Base-by-base conservation (phyloP, 2,329 filamentous ascomycete genomes). In the Trichoderma sp. region DNA sequence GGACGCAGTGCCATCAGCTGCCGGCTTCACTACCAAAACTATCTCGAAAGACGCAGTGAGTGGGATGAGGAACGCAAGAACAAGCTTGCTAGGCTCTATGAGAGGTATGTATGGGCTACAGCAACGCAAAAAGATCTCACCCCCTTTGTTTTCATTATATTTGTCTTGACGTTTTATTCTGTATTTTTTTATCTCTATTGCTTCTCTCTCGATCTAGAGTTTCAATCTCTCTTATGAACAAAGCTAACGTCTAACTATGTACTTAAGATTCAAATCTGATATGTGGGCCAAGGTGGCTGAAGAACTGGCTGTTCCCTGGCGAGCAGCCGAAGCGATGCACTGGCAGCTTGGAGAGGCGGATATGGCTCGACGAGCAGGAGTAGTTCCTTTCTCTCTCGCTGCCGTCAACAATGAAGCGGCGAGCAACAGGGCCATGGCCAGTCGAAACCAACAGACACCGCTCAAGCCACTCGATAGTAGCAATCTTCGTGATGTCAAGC, bases 41-140 rank as follows among this genome's bases (percentile, higher is more conserved):
- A 98, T 78, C 88, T 97, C 65, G 96, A 99, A 80, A 88, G 94
- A 76, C 87, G 94, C 69, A 94, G 92, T 75, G 93, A 97, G 78
- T 98, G 95, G 94, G 94, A 97, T 76, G 96, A 98, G 77, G 95
- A 98, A 80, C 92, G 93, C 78, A 98, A 97, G 83, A 97, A 97
- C 82, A 97, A 97, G 83, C 89, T 98, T 62, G 95, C 95, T 47
- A 88, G 94, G 75, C 86, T 98, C 55, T 98, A 98, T 79, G 94
- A 97, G 83, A 92, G 96, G 95, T 97, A 87, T 75, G 87, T 66
- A 19, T 40, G 52, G 6, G 5, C n/a, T 49, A 24, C 11, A 43
- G 29, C 19, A n/a, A 29, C 29, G 33, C 24, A 40, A 40, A 47
- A 47, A 16, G 6, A 43, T 5, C 19, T 14, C 3, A 14, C 24